A percentile compares a stretch with the other conserved stretches of the same genome.
These are phyloP conservation scores for Fusarium nisikadoi DNA, from an alignment of 2,329 filamentous ascomycete species.

Conservation along the genomic window DNA sequence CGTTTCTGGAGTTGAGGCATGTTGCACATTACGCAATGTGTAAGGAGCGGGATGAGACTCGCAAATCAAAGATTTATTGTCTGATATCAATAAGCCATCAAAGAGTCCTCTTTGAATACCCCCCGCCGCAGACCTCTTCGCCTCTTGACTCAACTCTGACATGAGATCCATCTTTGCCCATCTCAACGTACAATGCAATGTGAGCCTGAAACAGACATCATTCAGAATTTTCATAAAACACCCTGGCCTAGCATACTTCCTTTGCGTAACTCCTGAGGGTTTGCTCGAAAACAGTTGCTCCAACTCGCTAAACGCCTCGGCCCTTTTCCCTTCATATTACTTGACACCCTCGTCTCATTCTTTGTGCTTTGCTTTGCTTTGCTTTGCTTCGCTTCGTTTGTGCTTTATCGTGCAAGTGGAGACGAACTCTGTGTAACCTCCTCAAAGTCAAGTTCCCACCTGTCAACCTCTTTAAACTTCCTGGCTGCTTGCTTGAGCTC, in stretches of 20 bases:
- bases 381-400: neutral
- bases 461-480: constrained; percentile 76
- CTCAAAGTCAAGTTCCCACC: constrained; percentile 75
- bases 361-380: neutral
- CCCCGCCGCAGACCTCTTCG: neutral
- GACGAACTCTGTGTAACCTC: constrained; percentile 68
- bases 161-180: neutral
- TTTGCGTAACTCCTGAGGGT: constrained; percentile 28
- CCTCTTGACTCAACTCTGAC: neutral
- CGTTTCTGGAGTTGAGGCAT: constrained; percentile 31
- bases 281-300: constrained; percentile 13
- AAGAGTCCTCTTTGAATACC: constrained; percentile 9
- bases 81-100: constrained; percentile 35
- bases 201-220: constrained; percentile 35
- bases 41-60: constrained; percentile 9
- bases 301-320: constrained; percentile 21
- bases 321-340: neutral
- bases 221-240: constrained; percentile 28
- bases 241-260: too few species aligned
- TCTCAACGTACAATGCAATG: constrained; percentile 13
- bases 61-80: constrained; percentile 26
- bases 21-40: constrained; percentile 7
- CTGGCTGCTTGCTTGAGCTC: constrained; percentile 68
- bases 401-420: constrained; percentile 58
- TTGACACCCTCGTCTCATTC: neutral